Evolutionary conservation across 495 filamentous ascomycete species (phyloP).

Genomic region (Massariosphaeria phaeospora): DNA sequence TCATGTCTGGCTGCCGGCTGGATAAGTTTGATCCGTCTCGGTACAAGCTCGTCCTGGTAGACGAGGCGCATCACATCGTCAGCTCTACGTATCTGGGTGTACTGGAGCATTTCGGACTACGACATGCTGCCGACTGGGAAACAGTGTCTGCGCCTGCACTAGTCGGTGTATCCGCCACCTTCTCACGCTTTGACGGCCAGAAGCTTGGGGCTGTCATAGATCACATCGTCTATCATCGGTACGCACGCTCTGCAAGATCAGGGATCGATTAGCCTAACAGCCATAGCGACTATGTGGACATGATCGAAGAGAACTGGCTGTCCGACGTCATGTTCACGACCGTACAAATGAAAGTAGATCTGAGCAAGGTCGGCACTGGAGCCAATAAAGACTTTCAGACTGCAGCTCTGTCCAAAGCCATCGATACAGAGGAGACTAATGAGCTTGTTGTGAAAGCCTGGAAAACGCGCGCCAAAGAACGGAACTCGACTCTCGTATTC

Average conservation of each 20-base stretch:
- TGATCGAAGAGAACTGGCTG: slow-evolving; percentile 86
- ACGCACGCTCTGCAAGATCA: slow-evolving; percentile 7
- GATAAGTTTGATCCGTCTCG: slow-evolving; percentile 68
- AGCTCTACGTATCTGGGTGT: slow-evolving; percentile 68
- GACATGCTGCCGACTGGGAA: slow-evolving; percentile 42
- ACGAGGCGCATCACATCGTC: slow-evolving; percentile 98
- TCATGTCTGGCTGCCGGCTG: slow-evolving; percentile 68
- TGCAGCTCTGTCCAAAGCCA: slow-evolving; percentile 63
- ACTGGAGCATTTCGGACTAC: slow-evolving; percentile 70
- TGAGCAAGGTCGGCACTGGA: slow-evolving; percentile 60
- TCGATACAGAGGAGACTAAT: slow-evolving; percentile 76
- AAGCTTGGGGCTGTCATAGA: slow-evolving; percentile 83
- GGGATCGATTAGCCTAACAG: slow-evolving; percentile 10
- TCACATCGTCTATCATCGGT: slow-evolving; percentile 92
- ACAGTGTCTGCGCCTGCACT: slow-evolving; percentile 57
- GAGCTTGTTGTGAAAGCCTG: slow-evolving; percentile 78
- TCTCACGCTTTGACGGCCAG: slow-evolving; percentile 86
- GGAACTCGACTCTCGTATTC: slow-evolving; percentile 87
- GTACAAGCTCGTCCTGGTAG: slow-evolving; percentile 91
- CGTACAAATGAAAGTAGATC: slow-evolving; percentile 71
- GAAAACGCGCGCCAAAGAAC: slow-evolving; percentile 63
- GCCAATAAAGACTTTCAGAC: slow-evolving; percentile 73
- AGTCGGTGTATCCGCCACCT: slow-evolving; percentile 89
- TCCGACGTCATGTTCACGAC: slow-evolving; percentile 89
- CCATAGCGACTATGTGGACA: slow-evolving; percentile 79